A percentile compares a stretch with the other conserved stretches of the same genome.
These are phyloP conservation scores for Stevia rebaudiana DNA, from an alignment of 140 eudicot genomes.

Conservation along the genomic window DNA sequence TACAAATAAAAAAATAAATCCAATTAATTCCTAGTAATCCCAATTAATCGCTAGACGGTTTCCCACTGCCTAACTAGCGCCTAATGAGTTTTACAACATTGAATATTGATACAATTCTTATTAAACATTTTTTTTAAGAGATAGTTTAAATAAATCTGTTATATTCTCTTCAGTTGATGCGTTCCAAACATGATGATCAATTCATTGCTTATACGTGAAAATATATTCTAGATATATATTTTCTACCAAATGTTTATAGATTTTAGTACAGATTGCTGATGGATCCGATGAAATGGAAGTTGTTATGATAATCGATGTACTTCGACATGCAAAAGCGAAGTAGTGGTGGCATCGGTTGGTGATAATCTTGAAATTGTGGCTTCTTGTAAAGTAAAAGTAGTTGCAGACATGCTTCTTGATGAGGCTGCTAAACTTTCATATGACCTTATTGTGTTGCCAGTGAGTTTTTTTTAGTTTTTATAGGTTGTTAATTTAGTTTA, in stretches of 20 bases:
- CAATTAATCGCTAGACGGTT: too few species aligned
- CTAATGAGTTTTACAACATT: too few species aligned
- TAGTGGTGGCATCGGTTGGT: slow-evolving; percentile 85
- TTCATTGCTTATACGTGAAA: slow-evolving; percentile 24
- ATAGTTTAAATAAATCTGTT: neutral
- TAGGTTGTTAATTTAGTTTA: neutral
- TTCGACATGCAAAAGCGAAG: slow-evolving; percentile 84
- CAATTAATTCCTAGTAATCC: too few species aligned
- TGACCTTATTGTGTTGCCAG: slow-evolving; percentile 88
- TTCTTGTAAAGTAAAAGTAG: slow-evolving; percentile 78
- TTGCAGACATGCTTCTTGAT: slow-evolving; percentile 76
- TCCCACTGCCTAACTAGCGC: too few species aligned
- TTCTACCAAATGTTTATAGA: slow-evolving; percentile 30
- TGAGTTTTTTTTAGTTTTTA: slow-evolving; percentile 27
- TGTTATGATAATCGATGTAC: slow-evolving; percentile 77
- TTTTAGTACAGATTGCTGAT: slow-evolving; percentile 89
- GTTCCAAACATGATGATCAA: slow-evolving; percentile 55
- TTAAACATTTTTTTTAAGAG: neutral
- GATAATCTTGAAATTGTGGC: slow-evolving; percentile 68
- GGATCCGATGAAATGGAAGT: slow-evolving; percentile 98
- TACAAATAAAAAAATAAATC: too few species aligned
- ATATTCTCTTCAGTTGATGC: slow-evolving; percentile 58
- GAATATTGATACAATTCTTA: too few species aligned
- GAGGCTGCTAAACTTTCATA: slow-evolving; percentile 63
- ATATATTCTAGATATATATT: slow-evolving; percentile 1